Conservation (phyloP, 345 rosid species). For the Mercurialis annua region DNA sequence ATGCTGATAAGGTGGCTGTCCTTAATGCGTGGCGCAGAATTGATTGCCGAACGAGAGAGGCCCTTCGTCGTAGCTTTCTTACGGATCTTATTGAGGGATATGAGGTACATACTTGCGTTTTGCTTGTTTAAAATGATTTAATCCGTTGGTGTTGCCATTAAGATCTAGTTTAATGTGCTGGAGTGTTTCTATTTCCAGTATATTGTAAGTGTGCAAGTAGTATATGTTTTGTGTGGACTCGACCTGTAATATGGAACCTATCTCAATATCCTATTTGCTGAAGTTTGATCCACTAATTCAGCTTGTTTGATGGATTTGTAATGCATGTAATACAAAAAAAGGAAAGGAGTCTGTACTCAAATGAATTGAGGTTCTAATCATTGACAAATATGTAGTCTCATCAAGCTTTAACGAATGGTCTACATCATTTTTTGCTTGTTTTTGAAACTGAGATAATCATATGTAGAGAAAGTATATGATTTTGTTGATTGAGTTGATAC, state of each 20-base stretch:
- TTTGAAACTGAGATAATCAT: neutral
- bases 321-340: too few relatives aligned
- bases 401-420: neutral
- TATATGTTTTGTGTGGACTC: neutral
- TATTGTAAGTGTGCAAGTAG: neutral
- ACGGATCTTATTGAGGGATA: constrained; percentile 71
- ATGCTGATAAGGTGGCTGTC: constrained; percentile 63
- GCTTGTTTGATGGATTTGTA: too few relatives aligned
- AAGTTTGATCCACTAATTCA: neutral
- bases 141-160: neutral
- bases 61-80: constrained; percentile 84
- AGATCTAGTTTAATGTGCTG: neutral
- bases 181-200: neutral
- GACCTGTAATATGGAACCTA: neutral
- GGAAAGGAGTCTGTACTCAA: neutral
- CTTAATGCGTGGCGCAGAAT: constrained; percentile 82
- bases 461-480: neutral
- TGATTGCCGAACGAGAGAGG: constrained; percentile 80
- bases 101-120: constrained; percentile 49
- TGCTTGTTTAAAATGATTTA: constrained; percentile 1
- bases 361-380: neutral
- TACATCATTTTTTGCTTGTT: neutral
- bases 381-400: neutral
- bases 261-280: neutral
- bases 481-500: too few relatives aligned